Evolutionary conservation across 768 basidiomycete species (phyloP).

Genomic region (Lactarius psammicola): DNA sequence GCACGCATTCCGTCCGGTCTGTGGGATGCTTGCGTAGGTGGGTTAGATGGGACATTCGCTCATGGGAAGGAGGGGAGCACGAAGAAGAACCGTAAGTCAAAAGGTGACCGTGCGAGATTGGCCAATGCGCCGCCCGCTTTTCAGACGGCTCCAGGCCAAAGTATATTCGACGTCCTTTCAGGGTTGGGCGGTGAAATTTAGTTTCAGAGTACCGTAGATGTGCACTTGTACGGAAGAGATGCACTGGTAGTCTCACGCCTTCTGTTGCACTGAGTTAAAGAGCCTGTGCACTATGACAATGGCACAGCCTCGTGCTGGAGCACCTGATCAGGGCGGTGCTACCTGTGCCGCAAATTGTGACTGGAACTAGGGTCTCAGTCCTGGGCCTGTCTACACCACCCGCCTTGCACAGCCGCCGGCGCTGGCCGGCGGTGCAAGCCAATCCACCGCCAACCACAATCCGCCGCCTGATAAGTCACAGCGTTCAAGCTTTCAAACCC

Average conservation of each 20-base stretch:
- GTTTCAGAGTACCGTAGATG: not conserved
- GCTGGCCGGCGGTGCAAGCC: too few species aligned
- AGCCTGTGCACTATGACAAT: not conserved
- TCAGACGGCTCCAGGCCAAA: not conserved
- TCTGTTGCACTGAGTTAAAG: not conserved
- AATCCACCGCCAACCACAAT: too few species aligned
- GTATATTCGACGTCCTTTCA: conserved; percentile 21
- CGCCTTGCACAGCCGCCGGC: not conserved
- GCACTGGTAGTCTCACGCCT: not conserved
- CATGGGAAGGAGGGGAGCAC: conserved; percentile 14
- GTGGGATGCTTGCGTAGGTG: conserved; percentile 30
- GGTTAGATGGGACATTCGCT: conserved; percentile 19
- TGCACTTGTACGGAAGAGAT: not conserved
- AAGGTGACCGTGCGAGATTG: conserved; percentile 32
- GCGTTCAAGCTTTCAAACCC: not conserved
- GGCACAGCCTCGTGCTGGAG: not conserved
- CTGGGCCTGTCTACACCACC: too few species aligned
- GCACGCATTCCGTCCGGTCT: conserved; percentile 15
- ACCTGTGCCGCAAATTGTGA: too few species aligned
- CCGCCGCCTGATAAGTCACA: not conserved
- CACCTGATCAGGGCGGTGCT: too few species aligned
- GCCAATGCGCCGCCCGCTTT: not conserved
- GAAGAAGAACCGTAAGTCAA: conserved; percentile 35
- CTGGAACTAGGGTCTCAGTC: not conserved
- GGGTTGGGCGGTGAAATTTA: conserved; percentile 14